Evolutionary conservation across 2,329 filamentous ascomycete species (phyloP).

Genomic region (Raffaelea arxii): DNA sequence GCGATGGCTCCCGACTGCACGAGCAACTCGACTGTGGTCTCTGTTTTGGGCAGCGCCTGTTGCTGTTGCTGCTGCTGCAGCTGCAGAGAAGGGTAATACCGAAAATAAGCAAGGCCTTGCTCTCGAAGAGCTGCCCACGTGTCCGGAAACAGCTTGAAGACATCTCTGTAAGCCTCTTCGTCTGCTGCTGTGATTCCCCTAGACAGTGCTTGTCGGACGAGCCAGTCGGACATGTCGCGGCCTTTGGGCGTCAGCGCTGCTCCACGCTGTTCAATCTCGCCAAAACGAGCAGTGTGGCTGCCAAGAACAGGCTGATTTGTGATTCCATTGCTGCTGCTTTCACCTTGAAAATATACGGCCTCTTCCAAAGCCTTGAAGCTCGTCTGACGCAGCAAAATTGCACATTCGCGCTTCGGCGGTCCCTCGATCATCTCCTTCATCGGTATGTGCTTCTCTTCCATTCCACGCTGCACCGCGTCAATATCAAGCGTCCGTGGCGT

Average conservation of each 20-base stretch:
- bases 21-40: constrained; percentile 21
- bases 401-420: constrained; percentile 31
- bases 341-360: constrained; percentile 27
- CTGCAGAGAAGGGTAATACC: constrained; percentile 20
- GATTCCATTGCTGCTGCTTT: background rate
- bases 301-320: constrained; percentile 17
- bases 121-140: constrained; percentile 25
- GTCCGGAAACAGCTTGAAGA: constrained; percentile 23
- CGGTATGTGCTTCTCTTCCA: constrained; percentile 29
- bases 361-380: constrained; percentile 44
- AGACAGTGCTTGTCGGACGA: constrained; percentile 24
- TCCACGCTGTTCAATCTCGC: constrained; percentile 43
- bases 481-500: constrained; percentile 42
- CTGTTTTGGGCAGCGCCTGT: background rate
- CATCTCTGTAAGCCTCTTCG: constrained; percentile 22
- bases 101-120: constrained; percentile 28
- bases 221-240: constrained; percentile 32
- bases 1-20: constrained; percentile 22
- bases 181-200: constrained; percentile 14
- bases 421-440: constrained; percentile 42
- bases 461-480: constrained; percentile 29
- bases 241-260: constrained; percentile 37
- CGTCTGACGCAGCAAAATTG: constrained; percentile 41
- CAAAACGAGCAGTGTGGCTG: constrained; percentile 39
- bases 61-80: background rate